phyloP scores from a whole-genome alignment of 176 grass and related monocot genomes.

The Eremochloa ophiuroides region DNA sequence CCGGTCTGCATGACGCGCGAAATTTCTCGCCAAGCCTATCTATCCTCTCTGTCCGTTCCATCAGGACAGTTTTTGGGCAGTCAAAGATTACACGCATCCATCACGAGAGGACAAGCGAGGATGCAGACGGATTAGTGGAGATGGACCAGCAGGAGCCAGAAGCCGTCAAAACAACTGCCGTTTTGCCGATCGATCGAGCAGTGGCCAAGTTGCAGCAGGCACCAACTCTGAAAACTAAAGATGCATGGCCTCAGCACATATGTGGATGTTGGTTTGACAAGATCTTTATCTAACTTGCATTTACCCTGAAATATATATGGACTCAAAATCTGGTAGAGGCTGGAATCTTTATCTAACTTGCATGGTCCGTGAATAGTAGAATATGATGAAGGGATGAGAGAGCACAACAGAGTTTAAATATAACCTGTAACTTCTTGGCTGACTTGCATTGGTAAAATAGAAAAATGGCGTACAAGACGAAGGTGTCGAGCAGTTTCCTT shows the following conservation, averaged over 20 bases:
- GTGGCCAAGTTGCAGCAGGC: constrained; percentile 27
- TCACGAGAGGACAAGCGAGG: background rate
- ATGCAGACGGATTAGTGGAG: background rate
- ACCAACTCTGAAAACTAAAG: too few relatives aligned
- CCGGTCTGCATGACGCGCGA: background rate
- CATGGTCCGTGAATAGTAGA: background rate
- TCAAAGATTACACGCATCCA: background rate
- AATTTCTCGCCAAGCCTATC: constrained; percentile 36
- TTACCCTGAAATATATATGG: too few relatives aligned
- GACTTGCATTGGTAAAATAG: background rate
- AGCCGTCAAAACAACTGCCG: constrained; percentile 5
- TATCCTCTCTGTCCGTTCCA: background rate
- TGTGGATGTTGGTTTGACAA: too few relatives aligned
- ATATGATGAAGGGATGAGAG: background rate
- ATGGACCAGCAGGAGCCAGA: background rate
- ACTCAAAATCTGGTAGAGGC: too few relatives aligned
- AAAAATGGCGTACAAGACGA: constrained; percentile 13
- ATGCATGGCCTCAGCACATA: too few relatives aligned
- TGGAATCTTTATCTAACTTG: too few relatives aligned
- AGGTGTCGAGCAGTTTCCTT: constrained; percentile 15
- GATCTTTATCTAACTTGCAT: too few relatives aligned
- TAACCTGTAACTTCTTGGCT: background rate
- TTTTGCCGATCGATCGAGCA: background rate
- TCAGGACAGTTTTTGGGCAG: background rate
- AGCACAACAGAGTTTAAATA: background rate